Percentiles rank a stretch among this genome's conserved stretches.
phyloP scores from a whole-genome alignment of 2,329 filamentous ascomycete species.

The Colletotrichum euphorbiae region DNA sequence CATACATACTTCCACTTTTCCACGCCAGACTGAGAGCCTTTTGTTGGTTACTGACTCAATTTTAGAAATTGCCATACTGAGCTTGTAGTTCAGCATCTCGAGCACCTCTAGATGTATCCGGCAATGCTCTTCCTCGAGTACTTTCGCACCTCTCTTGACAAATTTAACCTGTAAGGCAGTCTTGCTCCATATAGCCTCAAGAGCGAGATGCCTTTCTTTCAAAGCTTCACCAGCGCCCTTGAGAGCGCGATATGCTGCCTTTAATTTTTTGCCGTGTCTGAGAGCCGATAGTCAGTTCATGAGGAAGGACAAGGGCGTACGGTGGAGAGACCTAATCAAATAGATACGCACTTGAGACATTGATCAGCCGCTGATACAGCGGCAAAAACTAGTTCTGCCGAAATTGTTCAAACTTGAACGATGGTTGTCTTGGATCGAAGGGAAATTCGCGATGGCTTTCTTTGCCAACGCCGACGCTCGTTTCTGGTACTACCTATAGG shows the following conservation, averaged over 20 bases:
- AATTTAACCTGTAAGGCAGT: background rate
- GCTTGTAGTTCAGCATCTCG: background rate
- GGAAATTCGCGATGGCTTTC: no score
- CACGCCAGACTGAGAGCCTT: background rate
- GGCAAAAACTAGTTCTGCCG: background rate
- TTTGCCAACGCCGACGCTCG: no score
- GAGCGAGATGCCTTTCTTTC: background rate
- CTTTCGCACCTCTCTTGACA: background rate
- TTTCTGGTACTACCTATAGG: no score
- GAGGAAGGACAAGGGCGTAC: no score
- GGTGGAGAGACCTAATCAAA: background rate
- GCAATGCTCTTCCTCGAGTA: background rate
- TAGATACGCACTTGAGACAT: background rate
- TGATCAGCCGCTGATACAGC: background rate
- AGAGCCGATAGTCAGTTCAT: background rate
- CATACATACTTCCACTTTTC: background rate
- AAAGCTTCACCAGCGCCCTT: background rate
- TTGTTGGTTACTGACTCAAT: background rate
- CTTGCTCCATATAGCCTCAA: slow-evolving; percentile 5
- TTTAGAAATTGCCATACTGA: background rate
- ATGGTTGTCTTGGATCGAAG: no score
- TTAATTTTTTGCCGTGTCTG: background rate
- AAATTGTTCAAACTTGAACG: background rate
- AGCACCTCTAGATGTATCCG: background rate
- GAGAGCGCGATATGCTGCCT: background rate